Base-by-base conservation (phyloP, 768 basidiomycete species). In the Lactifluus volemus region DNA sequence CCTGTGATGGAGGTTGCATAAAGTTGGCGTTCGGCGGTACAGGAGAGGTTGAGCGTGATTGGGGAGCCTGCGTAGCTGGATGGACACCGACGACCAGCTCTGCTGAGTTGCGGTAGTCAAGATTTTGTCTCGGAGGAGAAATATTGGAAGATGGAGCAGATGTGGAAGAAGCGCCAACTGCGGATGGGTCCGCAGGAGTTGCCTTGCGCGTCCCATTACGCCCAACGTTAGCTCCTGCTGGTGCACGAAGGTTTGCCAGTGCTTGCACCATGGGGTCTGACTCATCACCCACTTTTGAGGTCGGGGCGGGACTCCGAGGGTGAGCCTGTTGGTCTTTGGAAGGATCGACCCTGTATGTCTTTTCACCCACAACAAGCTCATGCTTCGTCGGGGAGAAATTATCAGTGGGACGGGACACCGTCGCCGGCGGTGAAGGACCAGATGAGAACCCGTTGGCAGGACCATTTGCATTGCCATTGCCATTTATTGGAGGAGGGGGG, bases 61-160 rank as follows among this genome's bases (percentile, higher is more conserved):
- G 70, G 2, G 76, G 67, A 9, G 81, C 76, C n/a, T 63, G 65
- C 10, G 57, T 19, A 6, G 51, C 15, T 0, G 92, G 92, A 65
- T 88, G 87, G 0, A 78, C 71, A 17, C 91, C 92, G n/a, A 94
- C 88, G 34, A 94, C 80, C 44, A 84, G 65, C 60, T 93, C 85
- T 0, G 89, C 92, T 19, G 84, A 85, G 56, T 83, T 82, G 53
- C 84, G 80, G 67, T 89, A 92, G 71, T 92, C 88, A 29, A 82
- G 77, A 17, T 66, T 60, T 34, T 66, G 64, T n/a, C 41, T 54
- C 14, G 59, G 51, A 4, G 69, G 65, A 1, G 69, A 68, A 36
- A 68, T 56, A 14, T 60, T 54, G 30, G 55, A 21, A n/a, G 64
- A 63, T 11, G 58, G 52, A 30, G 65, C 10, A 2, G 42, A 62